A percentile compares a stretch with the other conserved stretches of the same genome.
phyloP scores from a whole-genome alignment of 1,139 yeast genomes.

The Lodderomyces beijingensis region DNA sequence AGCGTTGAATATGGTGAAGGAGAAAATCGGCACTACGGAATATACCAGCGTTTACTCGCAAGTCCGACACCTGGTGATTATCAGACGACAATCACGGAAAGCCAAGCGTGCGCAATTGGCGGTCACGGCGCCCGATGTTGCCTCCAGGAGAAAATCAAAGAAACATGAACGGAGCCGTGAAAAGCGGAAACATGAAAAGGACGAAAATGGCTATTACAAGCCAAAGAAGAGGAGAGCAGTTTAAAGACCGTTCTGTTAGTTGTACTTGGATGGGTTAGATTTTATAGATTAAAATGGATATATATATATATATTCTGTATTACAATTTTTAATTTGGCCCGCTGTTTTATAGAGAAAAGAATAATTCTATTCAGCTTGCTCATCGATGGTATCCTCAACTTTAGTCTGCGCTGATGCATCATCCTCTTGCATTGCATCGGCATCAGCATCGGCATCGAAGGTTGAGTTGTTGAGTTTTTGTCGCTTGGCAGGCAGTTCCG shows the following conservation, averaged over 20 bases:
- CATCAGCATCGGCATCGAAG: constrained; percentile 14
- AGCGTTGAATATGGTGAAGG: constrained; percentile 64
- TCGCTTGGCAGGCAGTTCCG: not conserved
- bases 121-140: constrained; percentile 72
- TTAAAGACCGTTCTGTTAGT: constrained; percentile 1
- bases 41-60: constrained; percentile 62
- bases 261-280: too few relatives aligned
- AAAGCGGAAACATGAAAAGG: constrained; percentile 69
- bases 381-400: not conserved
- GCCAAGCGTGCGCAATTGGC: constrained; percentile 75
- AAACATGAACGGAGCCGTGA: constrained; percentile 75
- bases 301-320: too few relatives aligned
- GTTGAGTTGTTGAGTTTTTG: not conserved
- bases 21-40: constrained; percentile 67
- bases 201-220: constrained; percentile 72
- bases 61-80: constrained; percentile 56
- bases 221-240: constrained; percentile 47
- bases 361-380: not conserved
- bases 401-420: not conserved
- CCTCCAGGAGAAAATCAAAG: constrained; percentile 71
- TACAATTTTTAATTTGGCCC: not conserved
- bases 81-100: constrained; percentile 71
- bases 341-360: too few relatives aligned
- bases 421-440: constrained; percentile 11
- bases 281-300: too few relatives aligned